A percentile compares a stretch with the other conserved stretches of the same genome.
These are phyloP conservation scores for Beauveria rudraprayagi DNA, from an alignment of 2,329 filamentous ascomycete species.

Conservation along the genomic window DNA sequence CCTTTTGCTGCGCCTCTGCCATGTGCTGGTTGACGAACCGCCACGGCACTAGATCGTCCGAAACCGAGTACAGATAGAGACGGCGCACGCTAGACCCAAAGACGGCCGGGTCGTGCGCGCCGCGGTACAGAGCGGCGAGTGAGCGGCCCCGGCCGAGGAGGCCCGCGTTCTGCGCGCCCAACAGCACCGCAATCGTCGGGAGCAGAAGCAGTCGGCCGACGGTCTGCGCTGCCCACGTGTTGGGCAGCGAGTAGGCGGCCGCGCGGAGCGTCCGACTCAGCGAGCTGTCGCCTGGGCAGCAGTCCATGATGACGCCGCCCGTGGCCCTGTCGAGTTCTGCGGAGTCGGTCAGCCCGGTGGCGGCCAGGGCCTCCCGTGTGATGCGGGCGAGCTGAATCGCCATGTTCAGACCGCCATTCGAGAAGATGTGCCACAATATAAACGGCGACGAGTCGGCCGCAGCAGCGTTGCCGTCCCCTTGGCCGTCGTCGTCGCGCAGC, in stretches of 20 bases:
- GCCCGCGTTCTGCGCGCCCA: conserved; percentile 1
- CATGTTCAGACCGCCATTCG: conserved; percentile 11
- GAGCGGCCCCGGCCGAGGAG: not conserved
- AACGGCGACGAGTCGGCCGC: not conserved
- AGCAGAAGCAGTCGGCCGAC: conserved; percentile 6
- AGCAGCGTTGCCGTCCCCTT: too few species aligned
- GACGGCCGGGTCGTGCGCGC: not conserved
- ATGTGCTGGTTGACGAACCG: conserved; percentile 7
- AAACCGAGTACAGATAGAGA: conserved; percentile 9
- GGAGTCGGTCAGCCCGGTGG: not conserved
- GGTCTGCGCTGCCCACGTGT: not conserved
- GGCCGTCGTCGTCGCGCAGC: not conserved
- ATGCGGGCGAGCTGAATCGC: conserved; percentile 10
- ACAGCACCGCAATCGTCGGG: conserved; percentile 5
- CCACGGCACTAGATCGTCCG: conserved; percentile 4
- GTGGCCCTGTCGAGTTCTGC: not conserved
- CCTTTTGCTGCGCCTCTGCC: conserved; percentile 1
- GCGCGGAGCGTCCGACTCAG: not conserved
- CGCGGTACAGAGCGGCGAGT: conserved; percentile 1
- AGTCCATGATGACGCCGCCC: conserved; percentile 10
- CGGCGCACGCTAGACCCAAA: not conserved
- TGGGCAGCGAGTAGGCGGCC: conserved; percentile 7
- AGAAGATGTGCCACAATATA: conserved; percentile 11
- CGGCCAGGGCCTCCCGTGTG: not conserved
- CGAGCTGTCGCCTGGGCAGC: conserved; percentile 8